Conservation (phyloP, 2,329 filamentous ascomycete genomes). For the Fusarium nygamai region DNA sequence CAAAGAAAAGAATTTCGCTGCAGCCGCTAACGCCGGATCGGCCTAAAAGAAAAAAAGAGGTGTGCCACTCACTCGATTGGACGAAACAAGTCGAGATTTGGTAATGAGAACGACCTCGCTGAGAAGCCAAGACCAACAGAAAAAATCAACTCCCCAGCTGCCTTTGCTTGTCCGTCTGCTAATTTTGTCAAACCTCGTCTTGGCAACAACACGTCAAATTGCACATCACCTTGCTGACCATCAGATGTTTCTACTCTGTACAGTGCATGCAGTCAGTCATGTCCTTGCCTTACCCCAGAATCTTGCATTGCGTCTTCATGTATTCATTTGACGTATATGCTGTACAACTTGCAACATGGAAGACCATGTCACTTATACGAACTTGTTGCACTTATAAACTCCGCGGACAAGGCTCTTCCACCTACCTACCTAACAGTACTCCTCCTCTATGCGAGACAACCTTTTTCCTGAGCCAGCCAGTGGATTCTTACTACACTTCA, state of each 20-base stretch:
- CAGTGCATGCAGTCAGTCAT: neutral
- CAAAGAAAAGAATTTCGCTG: slow-evolving; percentile 29
- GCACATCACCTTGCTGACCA: slow-evolving; percentile 22
- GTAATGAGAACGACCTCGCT: slow-evolving; percentile 50
- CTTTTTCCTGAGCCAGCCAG: slow-evolving; percentile 5
- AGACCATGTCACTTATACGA: slow-evolving; percentile 7
- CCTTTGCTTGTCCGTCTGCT: slow-evolving; percentile 8
- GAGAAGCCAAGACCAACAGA: slow-evolving; percentile 38
- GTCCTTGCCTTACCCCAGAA: neutral
- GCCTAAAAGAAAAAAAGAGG: slow-evolving; percentile 20
- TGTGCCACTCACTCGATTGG: slow-evolving; percentile 45
- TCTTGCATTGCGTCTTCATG: slow-evolving; percentile 16
- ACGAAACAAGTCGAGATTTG: slow-evolving; percentile 45
- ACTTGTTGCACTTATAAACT: slow-evolving; percentile 11
- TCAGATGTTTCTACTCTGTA: slow-evolving; percentile 21
- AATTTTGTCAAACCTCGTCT: slow-evolving; percentile 25
- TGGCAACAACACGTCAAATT: slow-evolving; percentile 23
- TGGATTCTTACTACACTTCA: neutral
- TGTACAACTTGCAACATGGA: neutral
- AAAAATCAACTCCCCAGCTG: slow-evolving; percentile 17
- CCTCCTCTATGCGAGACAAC: slow-evolving; percentile 15
- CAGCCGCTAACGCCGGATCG: slow-evolving; percentile 36
- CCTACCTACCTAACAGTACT: neutral
- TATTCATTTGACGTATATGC: slow-evolving; percentile 25
- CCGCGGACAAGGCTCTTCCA: slow-evolving; percentile 31